phyloP scores from a whole-genome alignment of 352 stramenopile species.

The Albugo laibachii region DNA sequence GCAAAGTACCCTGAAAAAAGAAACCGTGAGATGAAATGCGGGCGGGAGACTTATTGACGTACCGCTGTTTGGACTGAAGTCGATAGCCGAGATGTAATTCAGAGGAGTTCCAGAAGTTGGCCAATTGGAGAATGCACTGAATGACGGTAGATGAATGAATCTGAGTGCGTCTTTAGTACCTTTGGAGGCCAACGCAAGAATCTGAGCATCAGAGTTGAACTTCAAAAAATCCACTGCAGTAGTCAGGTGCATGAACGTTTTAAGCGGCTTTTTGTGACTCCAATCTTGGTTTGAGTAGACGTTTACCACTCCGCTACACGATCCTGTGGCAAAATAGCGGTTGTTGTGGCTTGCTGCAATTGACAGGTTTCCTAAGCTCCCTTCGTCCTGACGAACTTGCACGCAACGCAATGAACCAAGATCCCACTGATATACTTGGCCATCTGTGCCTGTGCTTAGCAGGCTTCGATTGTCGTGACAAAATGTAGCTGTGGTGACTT shows the following conservation, averaged over 20 bases:
- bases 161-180: constrained; percentile 88
- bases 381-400: constrained; percentile 65
- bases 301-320: constrained; percentile 94
- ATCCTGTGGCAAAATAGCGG: constrained; percentile 83
- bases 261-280: constrained; percentile 37
- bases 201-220: constrained; percentile 88
- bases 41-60: neutral
- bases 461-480: constrained; percentile 83
- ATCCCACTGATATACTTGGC: constrained; percentile 94
- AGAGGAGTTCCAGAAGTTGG: constrained; percentile 92
- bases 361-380: constrained; percentile 68
- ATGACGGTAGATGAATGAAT: constrained; percentile 86
- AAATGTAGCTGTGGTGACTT: constrained; percentile 79
- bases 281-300: constrained; percentile 80
- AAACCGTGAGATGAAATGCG: neutral
- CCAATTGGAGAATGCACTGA: constrained; percentile 96
- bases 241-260: constrained; percentile 95
- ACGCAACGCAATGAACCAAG: constrained; percentile 72
- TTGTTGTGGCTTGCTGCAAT: constrained; percentile 35
- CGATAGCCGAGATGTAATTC: constrained; percentile 89
- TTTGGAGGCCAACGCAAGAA: constrained; percentile 85
- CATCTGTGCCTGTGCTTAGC: constrained; percentile 87
- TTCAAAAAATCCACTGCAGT: constrained; percentile 77
- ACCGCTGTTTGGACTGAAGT: constrained; percentile 88
- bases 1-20: constrained; percentile 67